These are phyloP conservation scores for Fusarium odoratissimum DNA, from an alignment of 2,329 filamentous ascomycete species.

Conservation along the genomic window DNA sequence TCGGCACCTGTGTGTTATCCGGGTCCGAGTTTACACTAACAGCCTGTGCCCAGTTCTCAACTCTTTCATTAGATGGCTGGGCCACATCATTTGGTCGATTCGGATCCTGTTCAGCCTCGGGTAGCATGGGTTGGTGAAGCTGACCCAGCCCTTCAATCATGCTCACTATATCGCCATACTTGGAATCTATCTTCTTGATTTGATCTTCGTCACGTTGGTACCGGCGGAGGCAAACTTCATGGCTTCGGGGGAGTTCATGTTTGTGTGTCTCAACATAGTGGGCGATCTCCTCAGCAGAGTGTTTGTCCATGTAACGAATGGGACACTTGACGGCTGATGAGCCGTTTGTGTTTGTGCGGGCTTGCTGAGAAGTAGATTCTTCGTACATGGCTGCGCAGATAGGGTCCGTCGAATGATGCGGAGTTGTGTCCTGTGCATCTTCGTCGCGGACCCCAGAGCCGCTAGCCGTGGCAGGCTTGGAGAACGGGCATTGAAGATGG, in stretches of 20 bases:
- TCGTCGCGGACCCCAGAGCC: conserved; percentile 44
- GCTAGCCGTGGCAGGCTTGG: conserved; percentile 54
- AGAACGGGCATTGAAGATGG: conserved; percentile 84
- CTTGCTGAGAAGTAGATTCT: conserved; percentile 66
- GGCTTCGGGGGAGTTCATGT: conserved; percentile 91
- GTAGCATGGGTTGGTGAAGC: conserved; percentile 89
- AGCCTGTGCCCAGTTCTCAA: conserved; percentile 87
- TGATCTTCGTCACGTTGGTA: conserved; percentile 90
- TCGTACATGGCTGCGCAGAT: conserved; percentile 74
- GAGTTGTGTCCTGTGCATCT: conserved; percentile 53
- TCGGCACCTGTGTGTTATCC: conserved; percentile 47
- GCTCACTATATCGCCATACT: conserved; percentile 90
- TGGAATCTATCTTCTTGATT: conserved; percentile 89
- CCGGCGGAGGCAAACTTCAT: conserved; percentile 89
- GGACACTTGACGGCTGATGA: conserved; percentile 78
- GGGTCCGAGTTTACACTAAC: conserved; percentile 68
- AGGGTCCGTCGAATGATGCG: conserved; percentile 66
- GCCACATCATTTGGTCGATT: conserved; percentile 59
- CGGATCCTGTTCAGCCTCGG: conserved; percentile 62
- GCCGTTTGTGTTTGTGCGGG: conserved; percentile 61
- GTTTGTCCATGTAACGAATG: conserved; percentile 91
- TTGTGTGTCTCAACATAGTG: conserved; percentile 96
- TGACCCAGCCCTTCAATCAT: conserved; percentile 93
- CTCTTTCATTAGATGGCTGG: conserved; percentile 72
- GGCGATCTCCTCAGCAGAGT: conserved; percentile 92